Conservation (phyloP, 2,329 filamentous ascomycete species). For the Alternaria angustiovoidea region DNA sequence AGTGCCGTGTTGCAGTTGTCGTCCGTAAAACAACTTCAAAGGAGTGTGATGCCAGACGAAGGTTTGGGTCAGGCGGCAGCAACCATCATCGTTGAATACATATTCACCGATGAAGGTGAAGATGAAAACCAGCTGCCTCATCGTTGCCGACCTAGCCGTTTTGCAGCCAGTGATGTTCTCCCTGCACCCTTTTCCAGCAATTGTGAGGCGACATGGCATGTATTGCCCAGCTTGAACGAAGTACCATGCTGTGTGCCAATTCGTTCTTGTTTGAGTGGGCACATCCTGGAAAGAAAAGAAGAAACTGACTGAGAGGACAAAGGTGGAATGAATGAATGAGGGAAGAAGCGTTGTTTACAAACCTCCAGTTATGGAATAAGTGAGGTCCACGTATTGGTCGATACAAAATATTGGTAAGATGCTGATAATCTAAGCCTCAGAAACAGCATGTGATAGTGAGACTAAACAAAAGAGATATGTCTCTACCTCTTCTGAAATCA, state of each 20-base stretch:
- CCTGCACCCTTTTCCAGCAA: too few relatives aligned
- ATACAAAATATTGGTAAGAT: background rate
- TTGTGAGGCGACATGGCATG: background rate
- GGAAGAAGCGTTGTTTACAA: background rate
- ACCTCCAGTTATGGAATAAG: background rate
- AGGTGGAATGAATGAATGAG: background rate
- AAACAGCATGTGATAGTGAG: background rate
- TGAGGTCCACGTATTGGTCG: background rate
- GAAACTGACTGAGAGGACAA: too few relatives aligned
- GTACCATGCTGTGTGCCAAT: accelerated
- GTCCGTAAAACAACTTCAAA: too few relatives aligned
- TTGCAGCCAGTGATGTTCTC: accelerated
- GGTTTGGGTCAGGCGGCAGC: too few relatives aligned
- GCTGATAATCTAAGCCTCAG: accelerated
- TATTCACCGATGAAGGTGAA: background rate
- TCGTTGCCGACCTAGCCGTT: background rate
- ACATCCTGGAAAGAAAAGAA: too few relatives aligned
- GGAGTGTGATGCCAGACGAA: too few relatives aligned
- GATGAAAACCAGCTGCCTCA: background rate
- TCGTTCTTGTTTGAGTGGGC: accelerated
- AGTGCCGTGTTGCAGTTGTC: background rate
- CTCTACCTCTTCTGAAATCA: accelerated
- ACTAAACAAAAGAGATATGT: background rate
- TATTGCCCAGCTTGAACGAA: background rate
- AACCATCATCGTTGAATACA: background rate